Evolutionary conservation across 2,329 filamentous ascomycete species (phyloP).

Genomic region (Aspergillus persii): DNA sequence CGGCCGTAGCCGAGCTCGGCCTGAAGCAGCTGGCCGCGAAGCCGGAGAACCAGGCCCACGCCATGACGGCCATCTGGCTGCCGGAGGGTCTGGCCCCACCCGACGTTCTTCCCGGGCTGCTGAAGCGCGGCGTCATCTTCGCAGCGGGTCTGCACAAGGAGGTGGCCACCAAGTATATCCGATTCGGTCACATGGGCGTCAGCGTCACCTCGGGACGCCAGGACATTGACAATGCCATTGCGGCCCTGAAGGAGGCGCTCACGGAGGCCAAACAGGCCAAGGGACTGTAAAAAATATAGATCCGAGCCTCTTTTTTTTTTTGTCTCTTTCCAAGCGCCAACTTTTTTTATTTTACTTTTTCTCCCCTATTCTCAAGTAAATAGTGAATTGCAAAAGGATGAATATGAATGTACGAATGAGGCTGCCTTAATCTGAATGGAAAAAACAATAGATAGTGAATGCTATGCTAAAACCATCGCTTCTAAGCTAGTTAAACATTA

Average conservation of each 20-base stretch:
- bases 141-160: slow-evolving; percentile 95
- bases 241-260: slow-evolving; percentile 72
- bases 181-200: slow-evolving; percentile 97
- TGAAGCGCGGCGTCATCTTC: slow-evolving; percentile 87
- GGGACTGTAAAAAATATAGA: slow-evolving; percentile 30
- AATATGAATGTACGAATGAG: neutral
- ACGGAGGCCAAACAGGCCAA: slow-evolving; percentile 68
- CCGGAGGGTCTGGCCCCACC: slow-evolving; percentile 78
- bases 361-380: neutral
- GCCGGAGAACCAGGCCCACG: slow-evolving; percentile 88
- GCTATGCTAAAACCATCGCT: no score
- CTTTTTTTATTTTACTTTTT: neutral
- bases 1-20: slow-evolving; percentile 73
- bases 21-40: slow-evolving; percentile 82
- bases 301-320: neutral
- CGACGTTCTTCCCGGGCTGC: slow-evolving; percentile 78
- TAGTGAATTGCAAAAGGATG: neutral
- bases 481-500: no score
- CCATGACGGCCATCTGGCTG: slow-evolving; percentile 97
- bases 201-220: slow-evolving; percentile 76
- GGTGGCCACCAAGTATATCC: slow-evolving; percentile 88
- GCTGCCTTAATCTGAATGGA: neutral
- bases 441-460: neutral
- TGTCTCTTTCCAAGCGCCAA: neutral
- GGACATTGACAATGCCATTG: slow-evolving; percentile 81